phyloP scores from a whole-genome alignment of 2,329 filamentous ascomycete genomes.

The Calonectria pseudoreteaudii region DNA sequence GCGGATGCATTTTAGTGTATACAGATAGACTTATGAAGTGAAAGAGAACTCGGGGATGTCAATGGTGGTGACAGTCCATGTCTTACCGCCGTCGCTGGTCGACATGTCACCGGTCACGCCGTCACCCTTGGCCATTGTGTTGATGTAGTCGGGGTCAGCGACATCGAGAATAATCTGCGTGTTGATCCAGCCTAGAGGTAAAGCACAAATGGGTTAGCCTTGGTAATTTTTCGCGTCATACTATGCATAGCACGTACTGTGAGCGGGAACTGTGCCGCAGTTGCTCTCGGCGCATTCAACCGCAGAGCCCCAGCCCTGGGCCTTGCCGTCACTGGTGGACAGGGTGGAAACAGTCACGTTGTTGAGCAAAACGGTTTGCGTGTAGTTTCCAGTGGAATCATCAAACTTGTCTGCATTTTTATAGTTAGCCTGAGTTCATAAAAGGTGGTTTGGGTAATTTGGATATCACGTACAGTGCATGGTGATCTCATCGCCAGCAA shows the following conservation, averaged over 20 bases:
- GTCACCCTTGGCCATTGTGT: slow-evolving; percentile 15
- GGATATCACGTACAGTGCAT: slow-evolving; percentile 31
- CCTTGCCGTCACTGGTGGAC: slow-evolving; percentile 56
- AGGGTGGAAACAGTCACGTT: slow-evolving; percentile 52
- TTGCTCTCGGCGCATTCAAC: slow-evolving; percentile 78
- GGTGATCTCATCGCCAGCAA: slow-evolving; percentile 29
- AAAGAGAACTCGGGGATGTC: slow-evolving; percentile 21
- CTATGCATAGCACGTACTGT: slow-evolving; percentile 24
- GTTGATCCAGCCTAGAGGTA: slow-evolving; percentile 32
- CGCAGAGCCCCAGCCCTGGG: slow-evolving; percentile 56
- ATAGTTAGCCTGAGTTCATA: not conserved
- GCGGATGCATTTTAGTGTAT: not conserved
- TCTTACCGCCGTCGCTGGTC: slow-evolving; percentile 23
- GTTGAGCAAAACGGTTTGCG: slow-evolving; percentile 36
- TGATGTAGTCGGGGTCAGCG: slow-evolving; percentile 35
- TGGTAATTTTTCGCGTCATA: rapidly evolving
- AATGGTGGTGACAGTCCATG: slow-evolving; percentile 17
- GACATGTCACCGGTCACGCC: slow-evolving; percentile 19
- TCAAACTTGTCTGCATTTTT: slow-evolving; percentile 31
- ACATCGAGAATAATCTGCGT: slow-evolving; percentile 34
- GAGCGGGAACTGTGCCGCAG: slow-evolving; percentile 66
- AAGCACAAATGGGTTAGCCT: not conserved
- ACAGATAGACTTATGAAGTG: not conserved
- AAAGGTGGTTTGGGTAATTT: too few relatives aligned
- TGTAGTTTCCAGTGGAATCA: slow-evolving; percentile 28